Conservation (phyloP, 2,329 filamentous ascomycete genomes). For the Calcarisporium arbuscula region DNA sequence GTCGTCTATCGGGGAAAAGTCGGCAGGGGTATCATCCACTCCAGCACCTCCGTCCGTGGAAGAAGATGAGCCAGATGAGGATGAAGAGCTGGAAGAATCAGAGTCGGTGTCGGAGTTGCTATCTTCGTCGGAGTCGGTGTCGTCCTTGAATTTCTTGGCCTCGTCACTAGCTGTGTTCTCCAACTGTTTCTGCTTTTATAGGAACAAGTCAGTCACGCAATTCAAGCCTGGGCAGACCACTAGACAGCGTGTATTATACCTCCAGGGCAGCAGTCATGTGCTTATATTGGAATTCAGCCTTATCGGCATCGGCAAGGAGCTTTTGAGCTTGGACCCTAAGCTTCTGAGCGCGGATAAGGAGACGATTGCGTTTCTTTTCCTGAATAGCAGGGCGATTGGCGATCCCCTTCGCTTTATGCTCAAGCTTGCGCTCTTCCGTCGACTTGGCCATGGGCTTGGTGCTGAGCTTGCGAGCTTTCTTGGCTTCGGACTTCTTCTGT, state of each 20-base stretch:
- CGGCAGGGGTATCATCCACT: too few species aligned
- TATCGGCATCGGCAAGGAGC: slow-evolving; percentile 34
- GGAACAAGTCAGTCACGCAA: too few species aligned
- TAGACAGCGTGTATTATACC: slow-evolving; percentile 10
- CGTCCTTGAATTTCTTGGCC: too few species aligned
- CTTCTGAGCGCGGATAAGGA: slow-evolving; percentile 30
- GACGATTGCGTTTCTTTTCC: slow-evolving; percentile 31
- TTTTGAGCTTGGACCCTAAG: slow-evolving; percentile 33
- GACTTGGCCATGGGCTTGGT: slow-evolving; percentile 24
- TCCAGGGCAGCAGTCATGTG: slow-evolving; percentile 12
- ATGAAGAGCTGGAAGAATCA: not conserved
- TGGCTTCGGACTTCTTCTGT: too few species aligned
- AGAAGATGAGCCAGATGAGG: too few species aligned
- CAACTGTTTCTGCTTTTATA: too few species aligned
- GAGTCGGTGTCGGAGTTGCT: slow-evolving; percentile 3
- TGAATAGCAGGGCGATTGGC: slow-evolving; percentile 22
- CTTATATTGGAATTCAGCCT: slow-evolving; percentile 21
- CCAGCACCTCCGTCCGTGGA: not conserved
- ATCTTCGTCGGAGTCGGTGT: slow-evolving; percentile 3
- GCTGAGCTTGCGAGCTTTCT: slow-evolving; percentile 30
- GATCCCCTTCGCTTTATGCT: slow-evolving; percentile 23
- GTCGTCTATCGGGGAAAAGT: too few species aligned
- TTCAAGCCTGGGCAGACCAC: too few species aligned
- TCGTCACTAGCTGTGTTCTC: too few species aligned
- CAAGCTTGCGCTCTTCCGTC: slow-evolving; percentile 24